These are phyloP conservation scores for Lipomyces starkeyi DNA, from an alignment of 805 yeast genomes.

Conservation along the genomic window DNA sequence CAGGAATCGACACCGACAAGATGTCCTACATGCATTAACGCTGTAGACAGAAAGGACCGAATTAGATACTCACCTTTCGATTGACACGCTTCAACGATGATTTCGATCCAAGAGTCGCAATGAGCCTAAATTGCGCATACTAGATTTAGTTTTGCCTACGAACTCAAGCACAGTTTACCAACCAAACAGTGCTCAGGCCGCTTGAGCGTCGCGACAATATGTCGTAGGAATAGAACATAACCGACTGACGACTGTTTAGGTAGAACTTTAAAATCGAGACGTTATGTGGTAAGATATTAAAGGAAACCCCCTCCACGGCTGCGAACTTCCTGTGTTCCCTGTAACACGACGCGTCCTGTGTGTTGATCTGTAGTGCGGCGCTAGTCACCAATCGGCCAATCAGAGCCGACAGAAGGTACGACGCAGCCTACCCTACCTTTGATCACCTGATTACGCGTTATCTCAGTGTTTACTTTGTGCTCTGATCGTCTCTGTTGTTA, in stretches of 20 bases:
- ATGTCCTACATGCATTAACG: slow-evolving; percentile 28
- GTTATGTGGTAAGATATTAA: background rate
- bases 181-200: slow-evolving; percentile 39
- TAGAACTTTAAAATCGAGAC: background rate
- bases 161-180: slow-evolving; percentile 2
- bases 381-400: no score
- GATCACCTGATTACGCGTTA: slow-evolving; percentile 5
- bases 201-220: slow-evolving; percentile 23
- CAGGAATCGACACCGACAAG: slow-evolving; percentile 37
- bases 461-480: background rate
- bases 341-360: background rate
- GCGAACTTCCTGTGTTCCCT: no score
- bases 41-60: background rate
- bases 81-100: slow-evolving; percentile 37
- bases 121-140: slow-evolving; percentile 32
- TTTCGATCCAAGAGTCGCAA: slow-evolving; percentile 40
- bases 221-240: slow-evolving; percentile 38
- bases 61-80: slow-evolving; percentile 24
- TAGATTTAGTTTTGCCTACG: background rate
- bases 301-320: background rate
- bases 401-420: no score
- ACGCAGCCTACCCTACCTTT: background rate
- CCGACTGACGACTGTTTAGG: background rate
- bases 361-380: no score
- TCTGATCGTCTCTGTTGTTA: background rate